A percentile compares a stretch with the other conserved stretches of the same genome.
Evolutionary conservation across 768 basidiomycete species (phyloP).

Genomic region (Flagelloscypha sp.): DNA sequence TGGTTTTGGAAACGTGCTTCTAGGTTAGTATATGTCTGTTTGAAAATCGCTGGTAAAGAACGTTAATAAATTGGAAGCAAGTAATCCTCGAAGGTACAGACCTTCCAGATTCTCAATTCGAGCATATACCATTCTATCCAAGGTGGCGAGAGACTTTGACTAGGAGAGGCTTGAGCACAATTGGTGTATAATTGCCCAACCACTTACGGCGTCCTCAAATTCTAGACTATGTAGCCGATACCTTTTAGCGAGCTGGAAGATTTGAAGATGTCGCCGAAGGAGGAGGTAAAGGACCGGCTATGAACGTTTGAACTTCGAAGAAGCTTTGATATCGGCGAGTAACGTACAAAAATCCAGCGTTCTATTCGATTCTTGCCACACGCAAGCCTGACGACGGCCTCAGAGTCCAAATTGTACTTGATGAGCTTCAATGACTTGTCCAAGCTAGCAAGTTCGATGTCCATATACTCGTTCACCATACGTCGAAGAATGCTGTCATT

Average conservation of each 20-base stretch:
- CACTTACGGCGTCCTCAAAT: no score
- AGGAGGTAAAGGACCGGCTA: constrained; percentile 28
- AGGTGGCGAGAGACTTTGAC: constrained; percentile 23
- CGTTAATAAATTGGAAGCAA: no score
- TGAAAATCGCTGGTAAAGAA: constrained; percentile 24
- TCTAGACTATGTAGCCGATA: constrained; percentile 27
- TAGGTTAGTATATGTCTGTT: constrained; percentile 26
- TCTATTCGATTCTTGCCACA: constrained; percentile 16
- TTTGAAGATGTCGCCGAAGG: constrained; percentile 23
- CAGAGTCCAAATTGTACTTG: constrained; percentile 12
- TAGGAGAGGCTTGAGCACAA: no score
- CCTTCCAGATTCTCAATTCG: constrained; percentile 27
- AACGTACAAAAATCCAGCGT: constrained; percentile 4
- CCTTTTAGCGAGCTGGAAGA: constrained; percentile 24
- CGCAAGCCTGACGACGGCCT: constrained; percentile 10
- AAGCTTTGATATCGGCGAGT: no score
- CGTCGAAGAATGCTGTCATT: constrained; percentile 5
- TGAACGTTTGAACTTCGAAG: no score
- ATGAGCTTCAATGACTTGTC: constrained; percentile 6
- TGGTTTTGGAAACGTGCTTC: constrained; percentile 26
- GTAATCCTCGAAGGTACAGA: no score
- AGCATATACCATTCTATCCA: constrained; percentile 22
- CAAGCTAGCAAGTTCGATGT: constrained; percentile 10
- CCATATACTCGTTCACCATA: constrained; percentile 4
- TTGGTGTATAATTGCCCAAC: no score